Evolutionary conservation across 1,139 yeast genomes (phyloP), one percentile per base, ranked within the genome.

Genomic region (Blastobotrys elegans): DNA sequence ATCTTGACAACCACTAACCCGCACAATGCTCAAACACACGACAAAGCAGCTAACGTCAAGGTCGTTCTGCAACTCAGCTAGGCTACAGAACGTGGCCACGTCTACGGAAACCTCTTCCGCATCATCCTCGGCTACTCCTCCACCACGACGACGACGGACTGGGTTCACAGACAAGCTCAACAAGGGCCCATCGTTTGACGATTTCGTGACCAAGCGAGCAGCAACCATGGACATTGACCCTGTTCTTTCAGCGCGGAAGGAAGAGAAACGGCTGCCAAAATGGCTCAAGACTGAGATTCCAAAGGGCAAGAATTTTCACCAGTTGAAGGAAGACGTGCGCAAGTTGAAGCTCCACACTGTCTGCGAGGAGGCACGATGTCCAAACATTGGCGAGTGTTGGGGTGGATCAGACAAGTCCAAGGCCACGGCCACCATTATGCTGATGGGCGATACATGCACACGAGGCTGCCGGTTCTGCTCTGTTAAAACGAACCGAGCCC

Each of bases 321-420:
- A 79, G 58, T 74, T 94, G 57, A 89, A 90, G 63, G 77, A 81
- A 40, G 99, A 94, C 62, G 84, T 94, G 35, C 75, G 90, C 53
- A 97, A 94, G 53, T 71, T 94, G 53, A 88, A 88, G 55, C 72
- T 94, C 48, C 85, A 96, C 35, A 90, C 98, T 0, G 99, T 94
- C 27, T 94, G 99, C 69, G 97, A 92, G 66, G 98, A 92, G 63
- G 98, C 98, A 8, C 83, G 92, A 62, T 94, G 99, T 69, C 99
- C 99, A 17, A 94, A 94, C 65, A 94, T 94, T 52, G 97, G 97
- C 45, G 99, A 94, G 66, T 94, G 99, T 69, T 94, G 99, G 99
- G 97, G 98, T 47, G 98, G 98, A 30, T 81, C 84, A 61, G 80
- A 76, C 59, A 89, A 89, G 66, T 77, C 90, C 5, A 94, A 87